Conservation (phyloP, 257 asterid species). For the Marsdenia floribunda region DNA sequence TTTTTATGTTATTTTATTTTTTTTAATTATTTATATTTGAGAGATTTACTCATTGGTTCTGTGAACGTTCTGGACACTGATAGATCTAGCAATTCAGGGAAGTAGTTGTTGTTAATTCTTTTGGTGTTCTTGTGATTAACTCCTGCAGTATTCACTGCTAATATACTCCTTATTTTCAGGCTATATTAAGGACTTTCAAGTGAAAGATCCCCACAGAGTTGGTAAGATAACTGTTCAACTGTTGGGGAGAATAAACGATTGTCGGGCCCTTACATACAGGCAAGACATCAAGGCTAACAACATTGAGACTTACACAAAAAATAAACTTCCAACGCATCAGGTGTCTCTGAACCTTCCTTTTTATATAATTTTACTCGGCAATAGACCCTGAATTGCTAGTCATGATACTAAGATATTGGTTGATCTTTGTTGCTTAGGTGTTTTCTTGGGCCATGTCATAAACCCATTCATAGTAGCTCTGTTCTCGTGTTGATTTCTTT, state of each 20-base stretch:
- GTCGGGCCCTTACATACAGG: constrained; percentile 74
- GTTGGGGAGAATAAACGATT: constrained; percentile 82
- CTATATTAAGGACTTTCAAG: constrained; percentile 74
- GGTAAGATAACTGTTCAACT: constrained; percentile 79
- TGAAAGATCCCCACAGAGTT: constrained; percentile 76
- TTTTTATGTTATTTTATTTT: too few species aligned
- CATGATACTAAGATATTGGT: not conserved
- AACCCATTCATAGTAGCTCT: not conserved
- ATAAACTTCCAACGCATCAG: constrained; percentile 86
- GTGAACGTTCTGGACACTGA: not conserved
- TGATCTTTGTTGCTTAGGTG: not conserved
- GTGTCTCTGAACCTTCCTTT: constrained; percentile 26
- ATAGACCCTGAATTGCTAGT: not conserved
- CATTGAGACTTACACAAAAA: constrained; percentile 54
- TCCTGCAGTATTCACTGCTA: not conserved
- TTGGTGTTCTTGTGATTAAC: not conserved
- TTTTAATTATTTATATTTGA: too few species aligned
- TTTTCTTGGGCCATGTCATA: not conserved
- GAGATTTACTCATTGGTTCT: too few species aligned
- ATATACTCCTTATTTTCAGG: constrained; percentile 34
- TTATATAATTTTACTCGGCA: constrained; percentile 1
- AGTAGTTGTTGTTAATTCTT: not conserved
- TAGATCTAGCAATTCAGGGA: not conserved
- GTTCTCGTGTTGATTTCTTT: not conserved
- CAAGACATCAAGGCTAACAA: constrained; percentile 69